Evolutionary conservation across 169 alveolate species (phyloP).

Genomic region (Cryptosporidium ryanae): DNA sequence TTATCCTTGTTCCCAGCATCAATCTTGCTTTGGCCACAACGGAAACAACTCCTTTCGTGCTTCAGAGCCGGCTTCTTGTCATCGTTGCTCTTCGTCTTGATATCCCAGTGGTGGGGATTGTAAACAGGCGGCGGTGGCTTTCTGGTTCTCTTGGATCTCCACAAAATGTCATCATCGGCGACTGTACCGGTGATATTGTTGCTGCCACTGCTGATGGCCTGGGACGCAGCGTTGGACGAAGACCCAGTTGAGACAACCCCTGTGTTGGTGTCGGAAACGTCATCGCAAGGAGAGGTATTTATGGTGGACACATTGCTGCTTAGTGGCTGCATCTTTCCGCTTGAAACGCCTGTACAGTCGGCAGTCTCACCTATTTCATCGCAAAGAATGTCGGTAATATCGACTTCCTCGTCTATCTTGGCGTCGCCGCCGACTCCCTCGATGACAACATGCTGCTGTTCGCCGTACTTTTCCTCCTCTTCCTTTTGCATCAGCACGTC

Average conservation of each 20-base stretch:
- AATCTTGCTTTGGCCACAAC: slow-evolving; percentile 87
- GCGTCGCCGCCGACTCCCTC: slow-evolving; percentile 3
- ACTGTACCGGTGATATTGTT: too few species aligned
- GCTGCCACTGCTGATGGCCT: slow-evolving; percentile 32
- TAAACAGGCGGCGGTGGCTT: slow-evolving; percentile 74
- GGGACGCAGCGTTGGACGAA: slow-evolving; percentile 38
- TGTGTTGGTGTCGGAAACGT: neutral
- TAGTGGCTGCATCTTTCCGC: neutral
- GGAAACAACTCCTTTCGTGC: slow-evolving; percentile 89
- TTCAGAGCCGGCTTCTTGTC: slow-evolving; percentile 80
- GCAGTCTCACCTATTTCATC: slow-evolving; percentile 53
- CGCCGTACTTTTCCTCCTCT: slow-evolving; percentile 37
- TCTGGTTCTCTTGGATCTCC: slow-evolving; percentile 72
- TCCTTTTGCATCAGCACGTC: slow-evolving; percentile 72
- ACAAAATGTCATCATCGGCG: slow-evolving; percentile 36
- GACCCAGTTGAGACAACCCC: neutral
- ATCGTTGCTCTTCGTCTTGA: slow-evolving; percentile 76
- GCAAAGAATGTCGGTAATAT: slow-evolving; percentile 62
- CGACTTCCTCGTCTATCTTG: slow-evolving; percentile 66
- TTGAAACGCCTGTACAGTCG: neutral
- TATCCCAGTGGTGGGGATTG: slow-evolving; percentile 63
- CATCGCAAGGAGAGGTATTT: slow-evolving; percentile 56
- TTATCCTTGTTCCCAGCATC: slow-evolving; percentile 29
- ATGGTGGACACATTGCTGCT: slow-evolving; percentile 3
- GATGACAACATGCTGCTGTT: neutral